Evolutionary conservation across 108 stramenopile species (phyloP), one percentile per base, ranked within the genome.

Genomic region (Hondaea fermentalgiana): DNA sequence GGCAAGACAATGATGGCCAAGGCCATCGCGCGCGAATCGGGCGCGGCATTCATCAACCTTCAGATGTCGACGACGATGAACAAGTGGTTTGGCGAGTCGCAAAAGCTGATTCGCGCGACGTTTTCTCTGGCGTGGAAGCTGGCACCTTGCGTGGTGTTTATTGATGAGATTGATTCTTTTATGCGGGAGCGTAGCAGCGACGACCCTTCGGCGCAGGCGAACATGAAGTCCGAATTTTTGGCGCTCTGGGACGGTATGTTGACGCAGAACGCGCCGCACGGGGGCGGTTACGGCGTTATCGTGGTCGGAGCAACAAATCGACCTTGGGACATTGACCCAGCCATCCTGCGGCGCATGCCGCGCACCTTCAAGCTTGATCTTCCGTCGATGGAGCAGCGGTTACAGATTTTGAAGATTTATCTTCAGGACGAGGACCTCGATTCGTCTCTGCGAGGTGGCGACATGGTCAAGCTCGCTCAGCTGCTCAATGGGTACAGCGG

Each of bases 1-100:
- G 95, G 98, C 43, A 99, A 99, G 91, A 98, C 98, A n/a, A 96
- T 98, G 96, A 88, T 98, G 89, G 99, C 98, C 87, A 97, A 98
- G 92, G 98, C 98, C 53, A 95, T 99, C 89, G 99, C 99, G 60
- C 97, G 95, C 90, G 98, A 99, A 91, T 94, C 94, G 5, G 93
- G 96, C 87, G 98, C 98, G 8, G 95, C 97, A 10, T 98, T 99
- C 93, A 91, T 99, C 60, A 96, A 97, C 83, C 94, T 99, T 45
- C 95, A 96, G 72, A 91, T 97, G 83, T 94, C 94, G 57, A 94
- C 96, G 43, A 95, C 97, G 59, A 94, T 97, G 96, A 94, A 95
- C 94, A 99, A 99, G 92, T 99, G 95, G 95, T 96, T 98, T 83
- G 99, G 99, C 6, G 99, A 99, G 91, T 94, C 93, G 88, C 96